Percentiles rank a stretch among this genome's conserved stretches.
These are phyloP conservation scores for Vaccinium corymbosum DNA, from an alignment of 148 eudicot species.

Conservation along the genomic window DNA sequence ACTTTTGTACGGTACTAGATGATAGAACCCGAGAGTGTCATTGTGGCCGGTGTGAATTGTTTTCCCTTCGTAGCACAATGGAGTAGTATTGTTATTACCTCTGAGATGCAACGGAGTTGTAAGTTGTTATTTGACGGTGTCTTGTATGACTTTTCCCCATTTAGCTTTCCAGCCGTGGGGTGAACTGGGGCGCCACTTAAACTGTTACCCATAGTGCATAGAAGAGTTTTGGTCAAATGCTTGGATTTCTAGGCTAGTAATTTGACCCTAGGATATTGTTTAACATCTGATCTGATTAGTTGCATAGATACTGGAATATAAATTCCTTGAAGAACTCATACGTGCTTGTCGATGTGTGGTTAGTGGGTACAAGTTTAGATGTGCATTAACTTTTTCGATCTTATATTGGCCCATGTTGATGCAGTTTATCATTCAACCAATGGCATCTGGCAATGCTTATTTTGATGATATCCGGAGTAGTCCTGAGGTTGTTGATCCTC, in stretches of 20 bases:
- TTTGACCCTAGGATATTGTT: not conserved
- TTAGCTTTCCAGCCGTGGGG: not conserved
- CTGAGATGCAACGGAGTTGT: not conserved
- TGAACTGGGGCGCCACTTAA: not conserved
- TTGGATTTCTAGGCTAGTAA: not conserved
- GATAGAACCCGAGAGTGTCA: not conserved
- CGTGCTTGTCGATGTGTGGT: not conserved
- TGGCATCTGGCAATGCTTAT: constrained; percentile 72
- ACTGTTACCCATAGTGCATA: not conserved
- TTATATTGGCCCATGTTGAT: not conserved
- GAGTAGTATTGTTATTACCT: not conserved
- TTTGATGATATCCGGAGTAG: constrained; percentile 63
- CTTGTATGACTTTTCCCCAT: too few relatives aligned
- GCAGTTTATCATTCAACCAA: constrained; percentile 18
- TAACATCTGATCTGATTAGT: not conserved
- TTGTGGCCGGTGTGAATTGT: not conserved
- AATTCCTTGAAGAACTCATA: not conserved
- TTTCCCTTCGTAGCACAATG: not conserved
- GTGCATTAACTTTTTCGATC: not conserved
- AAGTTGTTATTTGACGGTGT: not conserved
- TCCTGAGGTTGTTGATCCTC: constrained; percentile 77
- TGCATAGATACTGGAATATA: not conserved
- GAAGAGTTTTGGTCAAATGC: not conserved
- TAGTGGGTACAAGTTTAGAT: not conserved
- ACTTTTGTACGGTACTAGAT: not conserved